A percentile compares a stretch with the other conserved stretches of the same genome.
These are phyloP conservation scores for Drechslerella coelobrocha DNA, from an alignment of 2,329 filamentous ascomycete species.

Conservation along the genomic window DNA sequence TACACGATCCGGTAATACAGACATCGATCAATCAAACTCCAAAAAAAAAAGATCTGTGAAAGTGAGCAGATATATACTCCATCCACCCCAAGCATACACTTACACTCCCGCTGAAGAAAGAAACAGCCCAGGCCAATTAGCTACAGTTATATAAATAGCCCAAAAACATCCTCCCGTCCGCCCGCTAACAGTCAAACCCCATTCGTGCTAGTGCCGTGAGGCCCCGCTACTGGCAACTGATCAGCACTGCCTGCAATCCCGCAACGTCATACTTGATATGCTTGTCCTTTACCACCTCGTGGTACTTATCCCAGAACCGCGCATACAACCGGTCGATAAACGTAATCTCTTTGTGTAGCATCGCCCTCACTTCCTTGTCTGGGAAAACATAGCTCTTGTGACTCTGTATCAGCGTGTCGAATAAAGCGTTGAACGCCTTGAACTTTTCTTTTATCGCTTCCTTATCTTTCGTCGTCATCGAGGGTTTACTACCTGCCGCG, in stretches of 20 bases:
- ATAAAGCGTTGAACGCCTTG: conserved; percentile 80
- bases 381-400: conserved; percentile 83
- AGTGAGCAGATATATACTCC: neutral
- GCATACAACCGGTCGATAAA: conserved; percentile 94
- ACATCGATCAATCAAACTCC: too few relatives aligned
- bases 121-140: too few relatives aligned
- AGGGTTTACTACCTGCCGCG: conserved; percentile 62
- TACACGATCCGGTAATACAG: too few relatives aligned
- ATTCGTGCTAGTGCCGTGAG: neutral
- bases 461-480: conserved; percentile 85
- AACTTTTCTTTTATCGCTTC: conserved; percentile 98
- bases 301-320: conserved; percentile 95
- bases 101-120: too few relatives aligned
- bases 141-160: too few relatives aligned
- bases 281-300: conserved; percentile 96
- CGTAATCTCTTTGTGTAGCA: conserved; percentile 81
- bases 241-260: conserved; percentile 72
- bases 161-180: too few relatives aligned
- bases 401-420: conserved; percentile 83
- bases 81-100: neutral
- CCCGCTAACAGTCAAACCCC: too few relatives aligned
- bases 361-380: conserved; percentile 82
- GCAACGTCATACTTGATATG: conserved; percentile 97
- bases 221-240: conserved; percentile 47
- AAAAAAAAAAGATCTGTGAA: too few relatives aligned